phyloP scores from a whole-genome alignment of 2,329 filamentous ascomycete species.

The Curvularia lunata region DNA sequence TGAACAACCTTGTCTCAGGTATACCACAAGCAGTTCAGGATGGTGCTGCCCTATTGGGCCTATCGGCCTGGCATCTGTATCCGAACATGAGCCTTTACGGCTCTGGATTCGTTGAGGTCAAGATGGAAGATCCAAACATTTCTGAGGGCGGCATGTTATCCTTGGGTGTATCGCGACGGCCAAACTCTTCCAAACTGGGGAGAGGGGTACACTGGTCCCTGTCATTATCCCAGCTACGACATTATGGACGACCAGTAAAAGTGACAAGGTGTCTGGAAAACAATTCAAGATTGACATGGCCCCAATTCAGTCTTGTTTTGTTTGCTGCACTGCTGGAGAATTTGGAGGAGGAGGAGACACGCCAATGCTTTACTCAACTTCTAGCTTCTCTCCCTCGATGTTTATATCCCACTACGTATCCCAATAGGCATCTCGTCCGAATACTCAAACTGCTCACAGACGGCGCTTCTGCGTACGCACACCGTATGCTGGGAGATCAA shows the following conservation, averaged over 20 bases:
- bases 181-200: too few relatives aligned
- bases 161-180: not conserved
- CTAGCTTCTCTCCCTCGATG: not conserved
- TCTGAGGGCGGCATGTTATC: not conserved
- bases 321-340: not conserved
- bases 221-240: not conserved
- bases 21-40: conserved; percentile 6
- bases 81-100: conserved; percentile 17
- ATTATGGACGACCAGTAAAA: not conserved
- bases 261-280: not conserved
- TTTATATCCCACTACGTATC: too few relatives aligned
- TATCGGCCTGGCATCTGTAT: conserved; percentile 27
- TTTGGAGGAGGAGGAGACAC: not conserved
- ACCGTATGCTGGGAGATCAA: not conserved
- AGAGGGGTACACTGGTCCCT: not conserved
- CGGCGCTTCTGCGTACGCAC: not conserved
- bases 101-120: not conserved
- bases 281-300: not conserved
- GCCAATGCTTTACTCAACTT: not conserved
- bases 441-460: not conserved
- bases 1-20: not conserved
- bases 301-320: not conserved
- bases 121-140: not conserved
- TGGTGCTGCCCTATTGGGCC: conserved; percentile 15
- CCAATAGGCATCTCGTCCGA: too few relatives aligned